Evolutionary conservation across 2,329 filamentous ascomycete genomes (phyloP), one percentile per base, ranked within the genome.

Genomic region (Fusarium buxicola): DNA sequence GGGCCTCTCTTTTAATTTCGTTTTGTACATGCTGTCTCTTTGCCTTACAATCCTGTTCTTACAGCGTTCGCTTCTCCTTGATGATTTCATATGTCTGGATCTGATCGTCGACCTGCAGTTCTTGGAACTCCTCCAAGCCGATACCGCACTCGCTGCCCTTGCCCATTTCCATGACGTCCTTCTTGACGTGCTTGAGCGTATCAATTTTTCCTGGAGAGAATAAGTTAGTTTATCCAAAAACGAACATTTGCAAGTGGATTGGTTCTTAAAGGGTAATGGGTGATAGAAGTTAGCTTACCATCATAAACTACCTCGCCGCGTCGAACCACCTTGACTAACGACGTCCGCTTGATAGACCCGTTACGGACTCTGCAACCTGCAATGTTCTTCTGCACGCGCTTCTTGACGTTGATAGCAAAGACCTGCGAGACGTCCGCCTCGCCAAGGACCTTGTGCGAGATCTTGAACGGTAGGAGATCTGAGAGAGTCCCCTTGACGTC

Each of bases 61-160:
- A 86, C 73, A 87, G 65, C 21, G 67, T 75, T 60, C 92, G 84
- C 82, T 90, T 90, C 78, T 95, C 92, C 53, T 77, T 78, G 15
- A 88, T 84, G 77, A 94, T 90, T 72, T 97, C 92, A 72, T 94
- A 96, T 30, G 88, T 89, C 80, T 98, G 95, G 60, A 99, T 85
- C 75, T 89, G 86, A 77, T 99, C 95, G 25, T 94, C 95, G 12
- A 87, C 81, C 71, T 89, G 76, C 73, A 98, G 90, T 18, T 87
- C 90, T 43, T 90, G 83, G 87, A 92, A 99, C 28, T 82, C 84
- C 4, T 90, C 87, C 71, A 99, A 94, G 48, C 87, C 88, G 66
- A 99, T 89, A 66, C 95, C 95, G 71, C 95, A 99, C 77, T 99
- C 95, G n/a, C 85, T 87, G 56, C 93, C 94, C 78, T 96, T 98